These are phyloP conservation scores for Didymella pinodella DNA, from an alignment of 2,329 filamentous ascomycete genomes.

Conservation along the genomic window DNA sequence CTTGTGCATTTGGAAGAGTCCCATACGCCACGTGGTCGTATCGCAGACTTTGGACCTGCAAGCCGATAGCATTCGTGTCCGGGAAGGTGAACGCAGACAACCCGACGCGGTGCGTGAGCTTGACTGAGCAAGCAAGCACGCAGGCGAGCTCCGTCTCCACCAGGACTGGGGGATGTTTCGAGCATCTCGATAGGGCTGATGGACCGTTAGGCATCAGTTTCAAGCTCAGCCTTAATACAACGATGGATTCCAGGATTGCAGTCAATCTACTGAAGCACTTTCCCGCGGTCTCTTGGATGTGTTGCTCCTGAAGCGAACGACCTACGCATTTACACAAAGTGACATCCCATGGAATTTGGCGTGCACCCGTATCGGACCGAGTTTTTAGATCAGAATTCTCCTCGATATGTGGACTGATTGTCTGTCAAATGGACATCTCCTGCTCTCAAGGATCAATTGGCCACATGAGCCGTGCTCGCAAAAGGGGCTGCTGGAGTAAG, in stretches of 20 bases:
- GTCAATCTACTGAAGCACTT: background rate
- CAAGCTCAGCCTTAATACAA: constrained; percentile 4
- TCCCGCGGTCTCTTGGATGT: background rate
- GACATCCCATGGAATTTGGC: constrained; percentile 1
- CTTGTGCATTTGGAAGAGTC: background rate
- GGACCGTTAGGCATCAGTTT: constrained; percentile 4
- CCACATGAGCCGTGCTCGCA: background rate
- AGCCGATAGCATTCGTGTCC: background rate
- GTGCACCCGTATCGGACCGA: background rate
- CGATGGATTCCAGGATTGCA: background rate
- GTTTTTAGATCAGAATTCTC: background rate
- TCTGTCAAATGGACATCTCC: background rate
- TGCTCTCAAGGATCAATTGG: background rate
- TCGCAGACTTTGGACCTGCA: background rate
- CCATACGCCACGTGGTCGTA: background rate
- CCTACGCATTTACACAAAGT: background rate
- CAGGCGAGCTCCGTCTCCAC: constrained; percentile 7
- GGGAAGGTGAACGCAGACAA: background rate
- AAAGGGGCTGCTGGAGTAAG: background rate
- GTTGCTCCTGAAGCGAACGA: background rate
- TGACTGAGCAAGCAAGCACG: background rate
- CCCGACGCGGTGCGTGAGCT: background rate
- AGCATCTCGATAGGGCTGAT: constrained; percentile 7
- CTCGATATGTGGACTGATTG: background rate
- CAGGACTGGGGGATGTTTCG: constrained; percentile 8